Evolutionary conservation across 2,329 filamentous ascomycete genomes (phyloP).

Genomic region (Microcyclospora pomicola): DNA sequence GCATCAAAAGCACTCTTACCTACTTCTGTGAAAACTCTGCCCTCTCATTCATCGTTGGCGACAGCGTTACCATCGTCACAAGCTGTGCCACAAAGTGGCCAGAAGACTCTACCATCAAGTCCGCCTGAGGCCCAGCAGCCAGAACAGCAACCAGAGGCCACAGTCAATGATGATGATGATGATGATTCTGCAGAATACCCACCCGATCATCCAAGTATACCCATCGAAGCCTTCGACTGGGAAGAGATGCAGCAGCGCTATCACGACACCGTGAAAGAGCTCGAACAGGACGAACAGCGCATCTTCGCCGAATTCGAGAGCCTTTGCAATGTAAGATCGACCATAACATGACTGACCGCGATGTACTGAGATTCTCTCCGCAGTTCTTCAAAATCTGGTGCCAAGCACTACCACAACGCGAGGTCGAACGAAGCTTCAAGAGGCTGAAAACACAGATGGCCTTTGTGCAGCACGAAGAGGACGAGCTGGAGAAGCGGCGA

Average conservation of each 20-base stretch:
- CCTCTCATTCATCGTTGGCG: no score
- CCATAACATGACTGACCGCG: constrained; percentile 4
- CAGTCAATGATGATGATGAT: constrained; percentile 3
- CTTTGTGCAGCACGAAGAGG: constrained; percentile 62
- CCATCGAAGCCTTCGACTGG: constrained; percentile 56
- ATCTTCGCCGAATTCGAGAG: constrained; percentile 15
- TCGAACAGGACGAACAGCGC: constrained; percentile 49
- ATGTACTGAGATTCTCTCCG: neutral
- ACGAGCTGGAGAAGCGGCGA: constrained; percentile 57
- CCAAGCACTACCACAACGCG: constrained; percentile 53
- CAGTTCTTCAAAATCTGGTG: constrained; percentile 76
- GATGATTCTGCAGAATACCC: constrained; percentile 5
- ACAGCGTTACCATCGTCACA: no score
- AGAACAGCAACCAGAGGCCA: neutral
- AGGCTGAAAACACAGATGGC: constrained; percentile 67
- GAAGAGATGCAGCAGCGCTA: constrained; percentile 59
- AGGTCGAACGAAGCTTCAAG: constrained; percentile 64
- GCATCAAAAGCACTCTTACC: no score
- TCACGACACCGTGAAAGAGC: constrained; percentile 47
- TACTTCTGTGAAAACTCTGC: no score
- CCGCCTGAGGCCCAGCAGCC: no score
- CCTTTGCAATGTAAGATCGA: constrained; percentile 45
- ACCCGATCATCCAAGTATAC: constrained; percentile 12
- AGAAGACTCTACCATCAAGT: no score
- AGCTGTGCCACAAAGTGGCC: no score